A percentile compares a stretch with the other conserved stretches of the same genome.
These are phyloP conservation scores for Penicillium sp. DNA, from an alignment of 2,329 filamentous ascomycete species.

Conservation along the genomic window DNA sequence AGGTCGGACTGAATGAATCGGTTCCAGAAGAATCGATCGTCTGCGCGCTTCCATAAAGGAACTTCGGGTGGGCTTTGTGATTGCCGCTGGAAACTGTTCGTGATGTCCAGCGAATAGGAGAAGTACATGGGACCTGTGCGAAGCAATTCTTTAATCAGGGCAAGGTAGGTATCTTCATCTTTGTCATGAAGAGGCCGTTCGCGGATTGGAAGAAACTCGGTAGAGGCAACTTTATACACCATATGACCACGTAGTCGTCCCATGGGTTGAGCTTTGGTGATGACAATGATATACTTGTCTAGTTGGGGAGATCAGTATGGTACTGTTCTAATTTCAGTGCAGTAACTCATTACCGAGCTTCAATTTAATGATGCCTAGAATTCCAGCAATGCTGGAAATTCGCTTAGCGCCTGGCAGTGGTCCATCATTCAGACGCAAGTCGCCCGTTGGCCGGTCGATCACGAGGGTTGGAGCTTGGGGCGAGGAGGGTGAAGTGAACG, in stretches of 20 bases:
- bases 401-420: constrained; percentile 69
- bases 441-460: constrained; percentile 85
- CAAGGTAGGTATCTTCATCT: constrained; percentile 88
- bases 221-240: constrained; percentile 86
- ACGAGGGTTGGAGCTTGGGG: constrained; percentile 81
- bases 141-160: constrained; percentile 73
- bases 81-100: constrained; percentile 94
- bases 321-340: background rate
- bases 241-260: constrained; percentile 91
- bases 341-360: constrained; percentile 64
- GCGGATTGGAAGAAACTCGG: constrained; percentile 88
- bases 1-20: constrained; percentile 84
- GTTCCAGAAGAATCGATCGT: constrained; percentile 99
- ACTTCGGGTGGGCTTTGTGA: constrained; percentile 63
- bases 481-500: constrained; percentile 92
- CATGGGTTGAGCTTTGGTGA: constrained; percentile 88
- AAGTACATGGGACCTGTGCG: constrained; percentile 91
- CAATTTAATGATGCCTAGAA: constrained; percentile 87
- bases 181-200: constrained; percentile 85
- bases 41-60: constrained; percentile 84
- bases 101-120: constrained; percentile 93
- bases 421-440: constrained; percentile 77
- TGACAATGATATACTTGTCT: constrained; percentile 95
- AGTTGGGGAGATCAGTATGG: constrained; percentile 13
- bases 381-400: constrained; percentile 90